These are phyloP conservation scores for Haplosporangium gracile DNA, from an alignment of 192 early-diverging fungal species.

Conservation along the genomic window DNA sequence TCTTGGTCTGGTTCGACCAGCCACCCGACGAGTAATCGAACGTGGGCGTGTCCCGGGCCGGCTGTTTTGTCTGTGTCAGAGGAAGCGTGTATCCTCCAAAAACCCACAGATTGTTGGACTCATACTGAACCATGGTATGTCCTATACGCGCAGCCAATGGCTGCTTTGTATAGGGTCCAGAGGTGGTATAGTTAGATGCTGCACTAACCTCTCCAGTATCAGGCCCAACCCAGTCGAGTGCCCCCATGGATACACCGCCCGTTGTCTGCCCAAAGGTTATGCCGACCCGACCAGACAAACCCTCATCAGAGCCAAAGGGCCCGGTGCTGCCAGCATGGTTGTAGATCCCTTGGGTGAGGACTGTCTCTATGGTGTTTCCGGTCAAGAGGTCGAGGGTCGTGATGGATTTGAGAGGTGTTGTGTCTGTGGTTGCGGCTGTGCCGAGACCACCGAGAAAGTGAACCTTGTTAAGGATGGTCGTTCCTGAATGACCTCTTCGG, in stretches of 20 bases:
- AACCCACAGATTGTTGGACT: slow-evolving; percentile 26
- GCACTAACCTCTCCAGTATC: neutral
- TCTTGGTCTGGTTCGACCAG: slow-evolving; percentile 19
- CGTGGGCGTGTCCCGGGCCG: slow-evolving; percentile 17
- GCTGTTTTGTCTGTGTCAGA: neutral
- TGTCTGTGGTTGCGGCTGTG: neutral
- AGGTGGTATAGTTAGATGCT: neutral
- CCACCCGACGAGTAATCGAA: slow-evolving; percentile 3
- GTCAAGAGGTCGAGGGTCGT: slow-evolving; percentile 18
- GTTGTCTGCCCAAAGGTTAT: slow-evolving; percentile 24
- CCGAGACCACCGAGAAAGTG: slow-evolving; percentile 41
- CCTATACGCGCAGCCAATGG: neutral
- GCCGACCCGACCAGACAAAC: slow-evolving; percentile 3
- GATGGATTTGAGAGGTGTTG: slow-evolving; percentile 1
- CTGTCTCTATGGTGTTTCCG: slow-evolving; percentile 20
- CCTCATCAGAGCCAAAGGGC: neutral
- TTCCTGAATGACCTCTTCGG: slow-evolving; percentile 29
- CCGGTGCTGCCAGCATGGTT: slow-evolving; percentile 13
- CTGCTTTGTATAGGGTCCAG: neutral
- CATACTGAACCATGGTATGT: slow-evolving; percentile 27
- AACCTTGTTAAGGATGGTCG: slow-evolving; percentile 27
- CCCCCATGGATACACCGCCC: neutral
- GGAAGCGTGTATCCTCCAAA: slow-evolving; percentile 17
- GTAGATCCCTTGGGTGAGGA: slow-evolving; percentile 3
- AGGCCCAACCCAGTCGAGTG: slow-evolving; percentile 31